Conservation (phyloP, 345 rosid genomes). For the Camelina sativa region DNA sequence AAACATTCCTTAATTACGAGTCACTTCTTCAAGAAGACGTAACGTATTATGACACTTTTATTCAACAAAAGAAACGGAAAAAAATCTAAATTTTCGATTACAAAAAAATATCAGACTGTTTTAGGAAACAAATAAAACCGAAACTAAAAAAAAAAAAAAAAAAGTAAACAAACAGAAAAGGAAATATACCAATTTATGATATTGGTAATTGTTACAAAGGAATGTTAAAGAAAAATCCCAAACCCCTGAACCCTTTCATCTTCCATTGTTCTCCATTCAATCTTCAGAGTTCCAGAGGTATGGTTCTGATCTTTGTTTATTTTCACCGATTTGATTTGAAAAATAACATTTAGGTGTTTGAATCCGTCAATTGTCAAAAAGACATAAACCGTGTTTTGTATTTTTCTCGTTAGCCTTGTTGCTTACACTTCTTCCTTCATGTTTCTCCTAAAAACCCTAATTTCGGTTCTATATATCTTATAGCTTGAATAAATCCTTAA, state of each 20-base stretch:
- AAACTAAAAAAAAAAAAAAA: neutral
- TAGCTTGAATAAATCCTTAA: neutral
- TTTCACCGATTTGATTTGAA: neutral
- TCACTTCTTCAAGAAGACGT: neutral
- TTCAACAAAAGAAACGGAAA: neutral
- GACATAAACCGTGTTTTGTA: too few relatives aligned
- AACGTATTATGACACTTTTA: neutral
- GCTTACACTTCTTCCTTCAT: neutral
- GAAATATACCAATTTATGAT: neutral
- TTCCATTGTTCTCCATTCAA: neutral
- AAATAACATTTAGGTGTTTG: neutral
- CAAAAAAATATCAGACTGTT: neutral
- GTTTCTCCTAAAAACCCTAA: neutral
- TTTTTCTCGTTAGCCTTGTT: neutral
- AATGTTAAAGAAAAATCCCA: neutral
- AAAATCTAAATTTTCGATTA: neutral
- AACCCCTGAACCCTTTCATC: neutral
- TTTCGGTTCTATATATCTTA: neutral
- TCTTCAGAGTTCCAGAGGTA: neutral
- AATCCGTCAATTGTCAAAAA: neutral
- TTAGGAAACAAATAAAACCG: neutral
- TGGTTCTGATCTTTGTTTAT: neutral
- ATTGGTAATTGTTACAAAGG: neutral
- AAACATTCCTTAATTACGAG: too few relatives aligned
- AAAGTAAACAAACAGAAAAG: neutral